Base-by-base conservation (phyloP, 1,284 basidiomycete species). In the Leucocoprinus gongylophorus region DNA sequence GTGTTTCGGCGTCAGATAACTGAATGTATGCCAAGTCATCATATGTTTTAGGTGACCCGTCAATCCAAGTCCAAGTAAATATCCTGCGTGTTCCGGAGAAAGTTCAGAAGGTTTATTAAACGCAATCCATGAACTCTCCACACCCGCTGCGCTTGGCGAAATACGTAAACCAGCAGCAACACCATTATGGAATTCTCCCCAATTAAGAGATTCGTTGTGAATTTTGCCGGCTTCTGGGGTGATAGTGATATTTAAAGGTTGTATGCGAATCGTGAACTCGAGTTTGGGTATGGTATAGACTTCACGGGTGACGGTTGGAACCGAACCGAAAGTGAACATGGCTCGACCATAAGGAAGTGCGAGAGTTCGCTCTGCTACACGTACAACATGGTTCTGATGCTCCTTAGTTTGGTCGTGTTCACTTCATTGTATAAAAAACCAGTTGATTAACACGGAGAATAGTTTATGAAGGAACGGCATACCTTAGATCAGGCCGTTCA, bases 101-200 rank as follows among this genome's bases (percentile, higher is more conserved):
- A 93, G 75, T 48, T 92, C 88, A 0, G 80, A 76, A 0, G 94
- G 93, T 57, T 87, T 88, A 67, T 95, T 95, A 74, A 92, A 94
- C 17, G 91, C 85, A 60, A 97, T 93, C 85, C 95, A 95, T 0
- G 92, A 91, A 55, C 88, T 91, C 62, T 93, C 89, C 38, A 94
- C 80, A 17, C 83, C 82, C 48, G 75, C 71, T n/a, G 85, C 80
- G n/a, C 83, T 78, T 0, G 88, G 81, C 0, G 87, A 83, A 48
- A 94, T 83, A 4, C 89, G 83, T 51, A 99, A 69, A 1, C 88
- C 95, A 1, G 92, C 88, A 1, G 94, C 91, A 0, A 97, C 95
- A 15, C 97, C 97, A 57, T 97, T 95, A 69, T 99, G 95, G 67
- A 99, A 99, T 55, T 94, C 89, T 15, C 93, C 93, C 97, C 95